Evolutionary conservation across 2,329 filamentous ascomycete species (phyloP).

Genomic region (Diplocarpon mali): DNA sequence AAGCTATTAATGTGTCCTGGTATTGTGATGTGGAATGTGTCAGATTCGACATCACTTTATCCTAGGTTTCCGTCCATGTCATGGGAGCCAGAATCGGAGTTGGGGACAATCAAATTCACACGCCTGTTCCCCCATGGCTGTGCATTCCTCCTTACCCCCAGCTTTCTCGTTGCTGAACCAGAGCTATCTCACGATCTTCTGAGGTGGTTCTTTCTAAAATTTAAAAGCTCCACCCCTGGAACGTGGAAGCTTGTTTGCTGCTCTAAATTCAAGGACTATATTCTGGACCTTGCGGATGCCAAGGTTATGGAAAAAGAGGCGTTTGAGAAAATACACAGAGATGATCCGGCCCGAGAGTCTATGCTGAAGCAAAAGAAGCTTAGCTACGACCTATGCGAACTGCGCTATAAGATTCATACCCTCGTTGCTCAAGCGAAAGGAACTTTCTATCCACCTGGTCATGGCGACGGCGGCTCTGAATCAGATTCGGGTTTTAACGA

Average conservation of each 20-base stretch:
- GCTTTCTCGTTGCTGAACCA: constrained; percentile 38
- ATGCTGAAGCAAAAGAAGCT: constrained; percentile 17
- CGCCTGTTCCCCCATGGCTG: constrained; percentile 35
- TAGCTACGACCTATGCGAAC: constrained; percentile 17
- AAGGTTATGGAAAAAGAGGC: constrained; percentile 21
- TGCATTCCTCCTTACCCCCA: constrained; percentile 38
- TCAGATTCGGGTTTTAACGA: constrained; percentile 8
- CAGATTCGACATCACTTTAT: constrained; percentile 13
- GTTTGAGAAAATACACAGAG: constrained; percentile 13
- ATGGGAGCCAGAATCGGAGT: constrained; percentile 11
- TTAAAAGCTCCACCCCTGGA: constrained; percentile 5
- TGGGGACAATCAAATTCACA: constrained; percentile 29
- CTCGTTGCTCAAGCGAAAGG: constrained; percentile 10
- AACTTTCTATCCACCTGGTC: neutral
- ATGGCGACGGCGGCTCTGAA: constrained; percentile 1
- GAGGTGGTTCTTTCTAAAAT: constrained; percentile 30
- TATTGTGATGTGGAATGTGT: constrained; percentile 20
- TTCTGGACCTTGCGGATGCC: constrained; percentile 22
- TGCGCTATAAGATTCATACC: constrained; percentile 16
- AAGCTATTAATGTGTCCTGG: neutral
- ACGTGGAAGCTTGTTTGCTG: constrained; percentile 18
- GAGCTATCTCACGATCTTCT: constrained; percentile 30
- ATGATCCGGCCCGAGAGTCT: constrained; percentile 20
- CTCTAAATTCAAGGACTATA: constrained; percentile 20
- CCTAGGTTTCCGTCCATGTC: constrained; percentile 25